phyloP scores from a whole-genome alignment of 306 rosid genomes.

The Prosopis cineraria region DNA sequence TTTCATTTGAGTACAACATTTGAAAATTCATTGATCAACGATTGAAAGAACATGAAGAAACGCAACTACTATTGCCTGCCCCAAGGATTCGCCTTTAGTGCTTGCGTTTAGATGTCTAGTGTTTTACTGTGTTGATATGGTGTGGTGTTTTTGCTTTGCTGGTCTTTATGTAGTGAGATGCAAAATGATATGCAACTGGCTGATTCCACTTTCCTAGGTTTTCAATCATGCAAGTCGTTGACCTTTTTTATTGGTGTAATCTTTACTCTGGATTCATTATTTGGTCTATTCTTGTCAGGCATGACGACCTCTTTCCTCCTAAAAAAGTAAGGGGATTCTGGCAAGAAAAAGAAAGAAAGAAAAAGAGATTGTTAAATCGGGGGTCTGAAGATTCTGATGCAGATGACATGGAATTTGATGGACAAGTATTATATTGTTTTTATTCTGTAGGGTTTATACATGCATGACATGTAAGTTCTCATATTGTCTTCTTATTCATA shows the following conservation, averaged over 20 bases:
- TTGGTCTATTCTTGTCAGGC: slow-evolving; percentile 51
- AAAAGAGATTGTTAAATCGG: slow-evolving; percentile 15
- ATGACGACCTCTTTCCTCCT: slow-evolving; percentile 71
- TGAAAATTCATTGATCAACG: not conserved
- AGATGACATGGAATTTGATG: slow-evolving; percentile 45
- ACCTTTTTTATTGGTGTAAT: slow-evolving; percentile 18
- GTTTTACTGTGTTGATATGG: slow-evolving; percentile 5
- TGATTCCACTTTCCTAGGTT: not conserved
- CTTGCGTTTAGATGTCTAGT: not conserved
- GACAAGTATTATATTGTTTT: slow-evolving; percentile 35
- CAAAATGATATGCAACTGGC: slow-evolving; percentile 21
- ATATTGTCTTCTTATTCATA: slow-evolving; percentile 4
- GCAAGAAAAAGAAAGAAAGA: not conserved
- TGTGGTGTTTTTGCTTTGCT: slow-evolving; percentile 21
- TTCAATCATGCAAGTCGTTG: slow-evolving; percentile 17
- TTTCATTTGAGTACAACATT: not conserved
- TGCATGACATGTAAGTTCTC: slow-evolving; percentile 4
- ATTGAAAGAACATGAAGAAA: not conserved
- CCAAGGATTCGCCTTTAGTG: not conserved
- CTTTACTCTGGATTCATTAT: slow-evolving; percentile 24
- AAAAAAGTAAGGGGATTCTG: slow-evolving; percentile 43
- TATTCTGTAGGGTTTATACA: not conserved
- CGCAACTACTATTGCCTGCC: not conserved
- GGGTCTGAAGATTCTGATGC: slow-evolving; percentile 50
- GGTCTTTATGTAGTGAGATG: not conserved